Conservation (phyloP, 257 asterid species). For the Solanum habrochaites region DNA sequence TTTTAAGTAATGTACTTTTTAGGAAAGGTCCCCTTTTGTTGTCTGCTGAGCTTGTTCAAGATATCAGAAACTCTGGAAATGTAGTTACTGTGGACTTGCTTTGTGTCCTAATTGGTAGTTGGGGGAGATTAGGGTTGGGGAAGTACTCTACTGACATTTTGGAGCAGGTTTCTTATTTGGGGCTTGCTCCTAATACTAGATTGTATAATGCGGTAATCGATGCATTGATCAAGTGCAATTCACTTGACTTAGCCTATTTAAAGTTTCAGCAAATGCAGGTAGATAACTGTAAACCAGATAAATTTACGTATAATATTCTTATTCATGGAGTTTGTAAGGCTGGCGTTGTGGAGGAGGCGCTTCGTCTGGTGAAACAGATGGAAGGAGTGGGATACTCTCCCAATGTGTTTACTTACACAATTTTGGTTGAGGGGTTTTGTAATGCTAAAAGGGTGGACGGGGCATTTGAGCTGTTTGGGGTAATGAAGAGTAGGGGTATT, state of each 20-base stretch:
- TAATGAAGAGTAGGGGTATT: slow-evolving; percentile 52
- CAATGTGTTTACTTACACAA: slow-evolving; percentile 75
- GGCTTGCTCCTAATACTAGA: slow-evolving; percentile 63
- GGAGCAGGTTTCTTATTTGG: slow-evolving; percentile 80
- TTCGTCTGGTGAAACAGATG: slow-evolving; percentile 80
- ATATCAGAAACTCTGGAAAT: slow-evolving; percentile 48
- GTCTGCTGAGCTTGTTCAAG: slow-evolving; percentile 59
- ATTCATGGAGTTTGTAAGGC: slow-evolving; percentile 90
- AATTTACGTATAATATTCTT: slow-evolving; percentile 78
- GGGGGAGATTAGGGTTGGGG: slow-evolving; percentile 90
- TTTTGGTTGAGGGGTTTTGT: slow-evolving; percentile 74
- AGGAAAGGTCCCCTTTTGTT: slow-evolving; percentile 74
- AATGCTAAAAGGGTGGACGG: slow-evolving; percentile 49
- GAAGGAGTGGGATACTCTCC: slow-evolving; percentile 53
- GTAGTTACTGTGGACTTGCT: slow-evolving; percentile 52
- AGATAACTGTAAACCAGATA: slow-evolving; percentile 69
- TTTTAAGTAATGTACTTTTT: slow-evolving; percentile 46
- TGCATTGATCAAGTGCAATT: slow-evolving; percentile 75
- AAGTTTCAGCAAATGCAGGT: slow-evolving; percentile 94
- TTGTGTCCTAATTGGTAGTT: slow-evolving; percentile 60
- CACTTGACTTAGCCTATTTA: slow-evolving; percentile 85
- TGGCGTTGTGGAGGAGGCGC: slow-evolving; percentile 83
- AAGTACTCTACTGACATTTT: slow-evolving; percentile 72
- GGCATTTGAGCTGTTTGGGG: slow-evolving; percentile 50
- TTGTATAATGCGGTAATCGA: slow-evolving; percentile 83